Evolutionary conservation across 805 yeast species (phyloP).

Genomic region (Metschnikowia anglica): DNA sequence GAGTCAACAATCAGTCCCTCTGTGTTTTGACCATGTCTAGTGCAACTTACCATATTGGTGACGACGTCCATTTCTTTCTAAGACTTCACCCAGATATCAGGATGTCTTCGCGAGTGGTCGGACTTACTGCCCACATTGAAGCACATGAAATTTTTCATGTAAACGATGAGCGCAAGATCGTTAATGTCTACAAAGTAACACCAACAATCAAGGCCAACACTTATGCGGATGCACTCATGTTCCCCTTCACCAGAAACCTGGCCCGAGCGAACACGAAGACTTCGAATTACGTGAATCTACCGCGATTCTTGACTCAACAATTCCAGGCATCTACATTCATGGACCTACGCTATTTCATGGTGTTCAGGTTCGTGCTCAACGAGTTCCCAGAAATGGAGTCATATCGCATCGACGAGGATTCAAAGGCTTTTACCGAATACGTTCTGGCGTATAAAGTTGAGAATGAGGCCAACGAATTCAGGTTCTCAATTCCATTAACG

Average conservation of each 20-base stretch:
- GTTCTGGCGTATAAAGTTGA: constrained; percentile 17
- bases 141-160: constrained; percentile 40
- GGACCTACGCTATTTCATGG: constrained; percentile 37
- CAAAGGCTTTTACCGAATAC: constrained; percentile 16
- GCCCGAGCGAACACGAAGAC: constrained; percentile 16
- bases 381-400: constrained; percentile 22
- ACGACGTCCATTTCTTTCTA: constrained; percentile 36
- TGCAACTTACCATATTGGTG: constrained; percentile 40
- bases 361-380: constrained; percentile 36
- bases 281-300: constrained; percentile 25
- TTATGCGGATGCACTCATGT: constrained; percentile 30
- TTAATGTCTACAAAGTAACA: constrained; percentile 36
- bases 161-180: constrained; percentile 12
- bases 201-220: constrained; percentile 35
- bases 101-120: constrained; percentile 28
- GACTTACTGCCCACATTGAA: constrained; percentile 36
- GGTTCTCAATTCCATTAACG: constrained; percentile 17
- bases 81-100: constrained; percentile 22
- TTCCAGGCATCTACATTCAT: constrained; percentile 38
- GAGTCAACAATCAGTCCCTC: constrained; percentile 33
- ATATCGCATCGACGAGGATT: constrained; percentile 10
- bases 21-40: constrained; percentile 35
- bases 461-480: constrained; percentile 18
- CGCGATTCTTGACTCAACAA: constrained; percentile 33
- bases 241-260: constrained; percentile 10